These are phyloP conservation scores for Solanum lignicaule DNA, from an alignment of 257 asterid species.

Conservation along the genomic window DNA sequence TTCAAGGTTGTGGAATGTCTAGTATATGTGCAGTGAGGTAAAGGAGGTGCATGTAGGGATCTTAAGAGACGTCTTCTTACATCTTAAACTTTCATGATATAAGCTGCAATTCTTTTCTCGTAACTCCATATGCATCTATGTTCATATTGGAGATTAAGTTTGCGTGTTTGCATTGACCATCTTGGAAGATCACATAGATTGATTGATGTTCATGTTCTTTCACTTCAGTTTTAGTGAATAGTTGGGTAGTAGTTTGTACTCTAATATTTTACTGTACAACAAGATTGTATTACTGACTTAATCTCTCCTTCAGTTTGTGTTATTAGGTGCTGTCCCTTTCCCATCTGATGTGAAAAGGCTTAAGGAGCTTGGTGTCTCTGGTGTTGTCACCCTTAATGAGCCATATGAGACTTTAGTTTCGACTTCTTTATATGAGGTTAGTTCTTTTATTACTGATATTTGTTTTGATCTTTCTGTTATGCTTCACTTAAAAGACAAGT, in stretches of 20 bases:
- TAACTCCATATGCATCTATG: neutral
- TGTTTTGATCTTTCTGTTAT: neutral
- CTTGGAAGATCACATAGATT: neutral
- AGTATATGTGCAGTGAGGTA: neutral
- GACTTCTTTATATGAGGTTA: slow-evolving; percentile 34
- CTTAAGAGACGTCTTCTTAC: neutral
- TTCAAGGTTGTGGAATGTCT: neutral
- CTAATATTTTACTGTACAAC: neutral
- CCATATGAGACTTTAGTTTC: slow-evolving; percentile 54
- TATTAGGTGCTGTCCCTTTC: slow-evolving; percentile 57
- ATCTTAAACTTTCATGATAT: neutral
- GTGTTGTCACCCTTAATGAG: slow-evolving; percentile 49
- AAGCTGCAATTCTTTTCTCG: neutral
- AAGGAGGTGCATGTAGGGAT: neutral
- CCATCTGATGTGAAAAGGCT: slow-evolving; percentile 41
- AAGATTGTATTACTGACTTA: neutral
- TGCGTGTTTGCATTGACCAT: neutral
- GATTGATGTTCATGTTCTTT: neutral
- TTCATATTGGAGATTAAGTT: neutral
- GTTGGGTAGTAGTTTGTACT: neutral
- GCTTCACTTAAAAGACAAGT: neutral
- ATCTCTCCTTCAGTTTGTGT: slow-evolving; percentile 28
- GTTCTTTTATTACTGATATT: neutral
- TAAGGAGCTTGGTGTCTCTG: slow-evolving; percentile 40
- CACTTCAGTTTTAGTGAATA: neutral